These are phyloP conservation scores for Diplodia intermedia DNA, from an alignment of 2,329 filamentous ascomycete genomes.

Conservation along the genomic window DNA sequence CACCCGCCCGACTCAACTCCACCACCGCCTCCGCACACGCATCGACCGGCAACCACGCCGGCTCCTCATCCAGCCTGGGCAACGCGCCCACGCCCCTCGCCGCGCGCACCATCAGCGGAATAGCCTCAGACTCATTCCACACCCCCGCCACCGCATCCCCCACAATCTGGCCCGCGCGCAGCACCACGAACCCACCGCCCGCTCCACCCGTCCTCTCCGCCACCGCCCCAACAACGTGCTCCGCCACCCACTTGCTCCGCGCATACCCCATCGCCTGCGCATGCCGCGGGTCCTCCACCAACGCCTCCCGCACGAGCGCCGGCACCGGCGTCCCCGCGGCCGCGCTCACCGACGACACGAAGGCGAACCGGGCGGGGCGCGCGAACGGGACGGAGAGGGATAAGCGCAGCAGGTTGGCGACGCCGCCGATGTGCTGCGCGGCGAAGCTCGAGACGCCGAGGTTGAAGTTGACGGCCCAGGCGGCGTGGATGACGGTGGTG, in stretches of 20 bases:
- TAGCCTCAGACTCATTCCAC: conserved; percentile 60
- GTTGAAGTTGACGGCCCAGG: conserved; percentile 66
- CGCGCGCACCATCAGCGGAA: conserved; percentile 58
- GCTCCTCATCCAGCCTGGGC: conserved; percentile 52
- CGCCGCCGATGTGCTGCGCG: conserved; percentile 53
- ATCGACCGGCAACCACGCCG: conserved; percentile 51
- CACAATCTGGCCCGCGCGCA: conserved; percentile 56
- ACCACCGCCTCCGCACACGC: conserved; percentile 52
- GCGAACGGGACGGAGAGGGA: conserved; percentile 45
- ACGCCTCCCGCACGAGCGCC: conserved; percentile 47
- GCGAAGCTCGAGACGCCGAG: conserved; percentile 60
- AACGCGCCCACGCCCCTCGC: conserved; percentile 56
- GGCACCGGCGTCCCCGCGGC: conserved; percentile 48
- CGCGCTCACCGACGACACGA: conserved; percentile 56
- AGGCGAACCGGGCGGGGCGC: conserved; percentile 51
- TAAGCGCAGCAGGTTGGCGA: conserved; percentile 53
- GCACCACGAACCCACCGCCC: conserved; percentile 43
- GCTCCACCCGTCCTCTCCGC: conserved; percentile 1
- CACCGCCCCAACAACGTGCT: conserved; percentile 50
- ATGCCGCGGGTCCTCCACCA: conserved; percentile 46
- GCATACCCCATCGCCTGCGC: conserved; percentile 62
- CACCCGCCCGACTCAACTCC: conserved; percentile 42
- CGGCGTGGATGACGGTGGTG: conserved; percentile 58
- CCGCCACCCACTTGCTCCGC: conserved; percentile 58
- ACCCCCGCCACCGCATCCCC: conserved; percentile 55